Evolutionary conservation across 2,329 filamentous ascomycete species (phyloP), one percentile per base, ranked within the genome.

Genomic region (Teratosphaeria epicoccoides): DNA sequence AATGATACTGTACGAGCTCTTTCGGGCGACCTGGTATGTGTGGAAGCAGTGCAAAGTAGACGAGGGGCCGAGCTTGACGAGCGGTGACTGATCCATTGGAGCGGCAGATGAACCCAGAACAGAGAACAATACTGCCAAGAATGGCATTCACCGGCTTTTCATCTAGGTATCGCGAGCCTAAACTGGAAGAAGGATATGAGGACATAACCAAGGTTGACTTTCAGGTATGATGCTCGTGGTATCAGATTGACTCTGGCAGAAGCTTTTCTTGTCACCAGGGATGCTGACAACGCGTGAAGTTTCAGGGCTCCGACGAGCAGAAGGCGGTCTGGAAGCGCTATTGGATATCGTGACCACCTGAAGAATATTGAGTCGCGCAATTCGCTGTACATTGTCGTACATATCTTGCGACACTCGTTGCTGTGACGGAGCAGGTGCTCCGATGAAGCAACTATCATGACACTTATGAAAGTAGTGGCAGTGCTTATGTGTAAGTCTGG

Each of bases 1-100:
- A 98, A 98, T 65, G 87, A 95, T 64, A 81, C 80, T 1, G 87
- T 95, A 47, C 80, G 93, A 54, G 81, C 88, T 1, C 73, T 90
- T 58, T 79, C 75, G 55, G 66, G 60, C 43, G 58, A 55, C 25
- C 45, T 59, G 52, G 65, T 68, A 57, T 52, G 64, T 63, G 29
- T 44, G 6, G 22, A 10, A 25, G 12, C 4, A 33, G 6, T 24
- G 6, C 14, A 17, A 24, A 29, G 40, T 1, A 33, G 24, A 22
- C 14, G 12, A 12, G 6, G 24, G 17, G 10, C 14, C 22, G 45
- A 40, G 52, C 20, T 22, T n/a, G 11, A 47, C 23, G 47, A 47
- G 17, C 52, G 25, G 12, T 12, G 52, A 52, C 52, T 58, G 45
- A 57, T 52, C 45, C 40, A 52, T 46, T 53, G 28, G 44, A 4